Evolutionary conservation across 805 yeast species (phyloP), one percentile per base, ranked within the genome.

Genomic region (Saturnispora bothae): DNA sequence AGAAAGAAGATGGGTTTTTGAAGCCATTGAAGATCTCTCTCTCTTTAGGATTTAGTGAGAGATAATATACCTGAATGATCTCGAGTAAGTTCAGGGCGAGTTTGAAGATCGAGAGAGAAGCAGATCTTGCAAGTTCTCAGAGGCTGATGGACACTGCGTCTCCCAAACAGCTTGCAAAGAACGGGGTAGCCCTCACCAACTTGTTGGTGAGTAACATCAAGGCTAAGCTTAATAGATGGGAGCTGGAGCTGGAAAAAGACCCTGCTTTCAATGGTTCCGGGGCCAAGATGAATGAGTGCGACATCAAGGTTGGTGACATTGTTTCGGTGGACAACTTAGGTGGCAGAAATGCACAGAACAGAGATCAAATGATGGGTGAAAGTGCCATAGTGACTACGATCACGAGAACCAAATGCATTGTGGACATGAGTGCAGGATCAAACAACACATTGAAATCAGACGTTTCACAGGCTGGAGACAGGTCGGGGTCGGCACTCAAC

Each of bases 201-300:
- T 61, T 89, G 34, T 53, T 61, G 0, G 60, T 80, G 12, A 67
- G 68, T n/a, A 73, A 75, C 39, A 58, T 82, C 2, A 64, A 80
- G 39, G 80, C 88, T 0, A 94, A 95, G 0, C 60, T 84, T 8
- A 94, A 84, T 13, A 96, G 96, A 41, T 63, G 76, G 1, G 63
- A 79, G 4, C 48, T 84, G 12, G 94, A 84, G 45, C 57, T 89
- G 7, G 37, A 63, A 49, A 14, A 60, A 65, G 21, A 89, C 4
- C 38, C 48, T 15, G 51, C 48, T 4, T 15, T 31, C 31, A 19
- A n/a, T 32, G 9, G 21, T 60, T 26, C 51, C 59, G 19, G 56
- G 51, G 23, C 31, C 5, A 28, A 9, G 5, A 52, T 72, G 5
- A 65, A 61, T 12, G 46, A 59, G 14, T 80, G 83, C 1, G 73